A percentile compares a stretch with the other conserved stretches of the same genome.
Conservation (phyloP, 306 rosid species). For the Cucurbita pepo region DNA sequence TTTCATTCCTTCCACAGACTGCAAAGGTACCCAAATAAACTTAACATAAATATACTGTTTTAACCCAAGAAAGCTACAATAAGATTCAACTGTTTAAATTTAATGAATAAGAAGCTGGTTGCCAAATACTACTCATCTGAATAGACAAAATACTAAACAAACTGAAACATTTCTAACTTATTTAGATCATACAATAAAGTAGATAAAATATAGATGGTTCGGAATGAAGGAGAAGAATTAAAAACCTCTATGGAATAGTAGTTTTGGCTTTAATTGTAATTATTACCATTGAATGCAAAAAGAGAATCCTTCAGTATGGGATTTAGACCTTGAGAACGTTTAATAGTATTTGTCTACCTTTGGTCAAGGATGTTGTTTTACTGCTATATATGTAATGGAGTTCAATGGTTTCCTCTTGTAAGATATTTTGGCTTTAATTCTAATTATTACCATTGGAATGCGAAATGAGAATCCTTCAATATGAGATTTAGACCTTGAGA, state of each 20-base stretch:
- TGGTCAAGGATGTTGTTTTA: background rate
- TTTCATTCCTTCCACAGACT: slow-evolving; percentile 99
- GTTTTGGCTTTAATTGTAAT: background rate
- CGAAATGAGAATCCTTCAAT: background rate
- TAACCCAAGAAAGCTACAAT: background rate
- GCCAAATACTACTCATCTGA: background rate
- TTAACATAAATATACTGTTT: background rate
- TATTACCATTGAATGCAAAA: background rate
- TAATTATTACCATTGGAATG: background rate
- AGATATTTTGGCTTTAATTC: background rate
- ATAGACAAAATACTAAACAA: background rate
- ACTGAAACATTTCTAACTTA: background rate
- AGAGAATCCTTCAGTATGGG: background rate
- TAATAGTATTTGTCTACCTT: background rate
- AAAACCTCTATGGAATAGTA: background rate
- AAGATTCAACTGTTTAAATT: background rate
- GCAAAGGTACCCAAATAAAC: slow-evolving; percentile 10
- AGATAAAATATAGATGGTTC: background rate
- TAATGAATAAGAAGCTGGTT: background rate
- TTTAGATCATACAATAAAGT: background rate
- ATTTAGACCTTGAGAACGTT: background rate
- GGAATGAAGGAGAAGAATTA: background rate
- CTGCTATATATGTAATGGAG: background rate
- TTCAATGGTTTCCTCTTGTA: background rate
- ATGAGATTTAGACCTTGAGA: background rate